A percentile compares a stretch with the other conserved stretches of the same genome.
These are phyloP conservation scores for Cinnamomum chago DNA, from an alignment of 164 flowering plant species.

Conservation along the genomic window DNA sequence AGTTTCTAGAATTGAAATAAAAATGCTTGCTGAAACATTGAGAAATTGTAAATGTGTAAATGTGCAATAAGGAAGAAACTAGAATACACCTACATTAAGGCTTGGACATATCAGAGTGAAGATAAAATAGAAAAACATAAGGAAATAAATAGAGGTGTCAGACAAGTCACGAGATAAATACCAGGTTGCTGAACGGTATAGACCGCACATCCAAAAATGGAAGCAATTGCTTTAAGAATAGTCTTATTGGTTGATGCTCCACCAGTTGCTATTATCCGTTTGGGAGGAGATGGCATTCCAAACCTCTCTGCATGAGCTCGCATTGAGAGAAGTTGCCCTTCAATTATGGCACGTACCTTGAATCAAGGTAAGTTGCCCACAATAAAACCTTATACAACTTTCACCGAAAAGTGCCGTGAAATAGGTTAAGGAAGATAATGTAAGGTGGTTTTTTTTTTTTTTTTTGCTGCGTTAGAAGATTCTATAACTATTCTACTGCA, in stretches of 20 bases:
- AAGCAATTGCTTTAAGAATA: conserved; percentile 59
- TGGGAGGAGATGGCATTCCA: conserved; percentile 94
- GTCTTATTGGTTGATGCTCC: conserved; percentile 84
- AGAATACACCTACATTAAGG: not conserved
- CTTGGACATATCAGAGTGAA: not conserved
- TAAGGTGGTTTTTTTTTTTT: not conserved
- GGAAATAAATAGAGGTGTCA: not conserved
- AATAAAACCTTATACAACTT: not conserved
- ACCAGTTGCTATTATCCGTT: conserved; percentile 86
- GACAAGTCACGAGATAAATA: conserved; percentile 9
- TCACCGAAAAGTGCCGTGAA: not conserved
- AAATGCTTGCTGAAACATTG: not conserved
- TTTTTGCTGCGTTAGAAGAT: no score
- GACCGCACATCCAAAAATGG: conserved; percentile 80
- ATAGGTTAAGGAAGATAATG: not conserved
- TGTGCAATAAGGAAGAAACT: not conserved
- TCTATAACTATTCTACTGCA: no score
- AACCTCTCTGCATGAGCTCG: conserved; percentile 84
- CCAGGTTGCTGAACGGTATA: conserved; percentile 87
- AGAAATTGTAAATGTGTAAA: not conserved
- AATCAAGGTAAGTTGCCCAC: conserved; percentile 4
- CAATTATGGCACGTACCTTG: conserved; percentile 84
- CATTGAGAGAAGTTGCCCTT: conserved; percentile 90
- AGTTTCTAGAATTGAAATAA: not conserved
- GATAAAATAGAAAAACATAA: no score